Base-by-base conservation (phyloP, 495 filamentous ascomycete genomes). In the Beverwykella pulmonaria region DNA sequence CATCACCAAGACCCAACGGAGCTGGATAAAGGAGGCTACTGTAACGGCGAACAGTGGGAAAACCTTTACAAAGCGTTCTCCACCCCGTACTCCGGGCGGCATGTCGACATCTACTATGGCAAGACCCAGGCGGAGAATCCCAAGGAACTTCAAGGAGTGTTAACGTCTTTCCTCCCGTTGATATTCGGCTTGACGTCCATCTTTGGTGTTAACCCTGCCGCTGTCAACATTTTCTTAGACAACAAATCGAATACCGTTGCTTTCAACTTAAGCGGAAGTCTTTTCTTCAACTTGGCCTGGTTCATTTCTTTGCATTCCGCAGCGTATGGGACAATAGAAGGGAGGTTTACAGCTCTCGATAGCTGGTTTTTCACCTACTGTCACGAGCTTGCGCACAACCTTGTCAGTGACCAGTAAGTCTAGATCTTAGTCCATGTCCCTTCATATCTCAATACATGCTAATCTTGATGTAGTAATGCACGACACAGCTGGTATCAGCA, bases 311-410 rank as follows among this genome's bases (percentile, higher is more conserved):
- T 96, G 29, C 94, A 98, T 75, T 77, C 83, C 56, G 63, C 74
- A 69, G 34, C 44, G 78, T 23, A 48, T 52, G 48, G 22, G 1
- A 71, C 44, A 70, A 23, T 59, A n/a, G 73, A 67, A 53, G 58
- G 61, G 20, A 55, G 60, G 26, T 58, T 32, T 83, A 74, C 73
- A 81, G 91, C 92, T 1, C 74, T 87, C 36, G 83, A 89, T 8
- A 96, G 93, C 79, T 98, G 94, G 94, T 97, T 88, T 84, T 88
- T 97, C 49, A 89, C 90, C 15, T 72, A 96, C 63, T 92, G 91
- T 52, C 94, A 98, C 76, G 94, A 98, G 78, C 75, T 98, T 69
- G 93, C 95, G 52, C 94, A 98, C 76, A 98, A 98, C 73, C 75
- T 98, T 32, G 90, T 96, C 14, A 79, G 77, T 22, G 85, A 86